Evolutionary conservation across 495 filamentous ascomycete genomes (phyloP), one percentile per base, ranked within the genome.

Genomic region (Daldinia grandis): DNA sequence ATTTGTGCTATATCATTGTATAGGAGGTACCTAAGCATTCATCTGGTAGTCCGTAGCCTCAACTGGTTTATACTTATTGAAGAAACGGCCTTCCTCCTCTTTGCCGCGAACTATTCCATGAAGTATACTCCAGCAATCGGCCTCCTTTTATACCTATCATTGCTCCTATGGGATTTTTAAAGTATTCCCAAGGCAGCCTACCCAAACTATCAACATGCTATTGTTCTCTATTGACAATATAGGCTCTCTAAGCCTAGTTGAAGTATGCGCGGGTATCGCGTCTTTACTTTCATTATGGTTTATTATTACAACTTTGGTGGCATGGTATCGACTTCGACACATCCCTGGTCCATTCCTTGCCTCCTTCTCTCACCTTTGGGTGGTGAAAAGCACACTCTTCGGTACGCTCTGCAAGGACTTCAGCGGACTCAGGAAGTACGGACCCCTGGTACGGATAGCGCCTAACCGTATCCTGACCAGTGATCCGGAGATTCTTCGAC

Each of bases 241-340:
- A 10, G 8, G 19, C 3, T 3, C 17, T 4, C 17, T 12, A 4
- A 24, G 42, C 7, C 19, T 24, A 14, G 8, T 24, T 4, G 19
- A 9, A 12, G 42, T 24, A 47, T 47, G 17, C 17, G 42, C 24
- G 19, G 7, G 17, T 10, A 5, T 24, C 17, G 42, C 19, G 2
- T 47, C 42, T 47, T 24, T 47, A 19, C 10, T 47, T 47, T 21
- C 19, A 12, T 4, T 21, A 10, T 47, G 42, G 42, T 14, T 4
- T 24, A 24, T 47, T 24, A 21, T 47, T 47, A 21, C 19, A 4
- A 47, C 42, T 5, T 24, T 24, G 9, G 8, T 24, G 17, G 9
- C 42, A 47, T 47, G 42, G 42, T 47, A 47, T 21, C 42, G 42
- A 4, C 42, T 47, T 47, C 42, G 42, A 47, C 42, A 47, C 17